Base-by-base conservation (phyloP, 2,329 filamentous ascomycete genomes). In the Sclerotinia trifoliorum region DNA sequence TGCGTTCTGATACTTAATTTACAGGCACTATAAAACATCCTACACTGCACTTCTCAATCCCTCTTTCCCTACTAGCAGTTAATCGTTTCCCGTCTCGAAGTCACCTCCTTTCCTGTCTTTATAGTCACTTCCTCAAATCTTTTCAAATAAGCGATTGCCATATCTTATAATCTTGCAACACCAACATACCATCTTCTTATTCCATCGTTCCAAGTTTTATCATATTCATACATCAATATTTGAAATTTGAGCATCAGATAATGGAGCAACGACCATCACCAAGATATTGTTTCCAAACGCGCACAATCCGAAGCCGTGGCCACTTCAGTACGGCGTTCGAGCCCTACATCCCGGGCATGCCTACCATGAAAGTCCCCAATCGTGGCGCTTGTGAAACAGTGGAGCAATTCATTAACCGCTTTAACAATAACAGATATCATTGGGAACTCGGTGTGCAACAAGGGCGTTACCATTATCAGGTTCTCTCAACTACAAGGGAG, bases 351-450 rank as follows among this genome's bases (percentile, higher is more conserved):
- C 54, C 54, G 19, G 54, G 54, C 6, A 56, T 56, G 1, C 54
- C 54, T 13, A 24, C 54, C 13, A 56, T 56, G 29, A 1, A 5
- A n/a, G 2, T 1, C 19, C 21, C 19, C 5, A 0, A 0, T 0
- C 1, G 1, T 1, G 1, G 6, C 1, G 1, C 1, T 1, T 7
- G 17, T n/a, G 54, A 56, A 24, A 39, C 54, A 10, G 32, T 56
- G 3, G 11, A 13, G 0, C 0, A 0, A 4, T 39, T n/a, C 7
- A 6, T 56, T 11, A 1, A 1, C 1, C 54, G 54, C 32, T 56
- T 35, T 29, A 35, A n/a, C 13, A 1, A 0, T 0, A n/a, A 3
- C 1, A 56, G 2, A 55, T 1, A 1, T 0, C 0, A 1, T 0
- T 35, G 52, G 52, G 52, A 55, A 35, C 0, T 5, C 2, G 0